Conservation (phyloP, 75 land plant genomes). For the Azolla pinnata region DNA sequence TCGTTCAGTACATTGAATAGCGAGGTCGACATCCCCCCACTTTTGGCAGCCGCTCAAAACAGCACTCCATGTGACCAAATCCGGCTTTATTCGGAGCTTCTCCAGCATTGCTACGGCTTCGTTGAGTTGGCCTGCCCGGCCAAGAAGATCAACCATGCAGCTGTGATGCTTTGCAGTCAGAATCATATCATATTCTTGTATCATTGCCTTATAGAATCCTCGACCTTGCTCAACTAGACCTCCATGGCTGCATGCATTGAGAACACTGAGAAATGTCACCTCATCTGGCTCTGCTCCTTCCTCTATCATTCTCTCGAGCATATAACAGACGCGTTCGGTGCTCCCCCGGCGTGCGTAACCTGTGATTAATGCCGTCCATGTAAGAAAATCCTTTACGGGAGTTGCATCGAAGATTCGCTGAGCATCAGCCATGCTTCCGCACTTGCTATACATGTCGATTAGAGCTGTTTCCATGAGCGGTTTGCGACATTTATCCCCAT, state of each 20-base stretch:
- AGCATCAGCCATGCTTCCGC: not conserved
- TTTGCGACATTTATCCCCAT: not conserved
- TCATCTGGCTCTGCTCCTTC: not conserved
- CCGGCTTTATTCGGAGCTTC: too few relatives aligned
- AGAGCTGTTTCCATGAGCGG: not conserved
- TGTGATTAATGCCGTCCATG: not conserved
- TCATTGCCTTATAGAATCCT: not conserved
- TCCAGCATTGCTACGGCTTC: not conserved
- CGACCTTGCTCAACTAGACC: not conserved
- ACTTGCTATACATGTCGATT: slow-evolving; percentile 3
- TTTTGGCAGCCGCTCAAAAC: too few relatives aligned
- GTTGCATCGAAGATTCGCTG: not conserved
- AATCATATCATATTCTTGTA: not conserved
- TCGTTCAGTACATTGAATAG: too few relatives aligned
- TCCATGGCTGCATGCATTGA: not conserved
- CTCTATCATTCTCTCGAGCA: not conserved
- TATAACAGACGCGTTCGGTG: not conserved
- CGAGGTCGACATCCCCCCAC: too few relatives aligned
- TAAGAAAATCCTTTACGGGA: not conserved
- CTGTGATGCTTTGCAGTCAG: not conserved
- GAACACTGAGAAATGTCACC: not conserved
- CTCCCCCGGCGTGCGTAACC: not conserved
- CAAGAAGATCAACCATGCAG: not conserved
- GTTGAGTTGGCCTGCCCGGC: not conserved
- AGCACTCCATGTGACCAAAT: too few relatives aligned